Evolutionary conservation across 192 early-diverging fungal genomes (phyloP).

Genomic region (Gonapodya prolifera): DNA sequence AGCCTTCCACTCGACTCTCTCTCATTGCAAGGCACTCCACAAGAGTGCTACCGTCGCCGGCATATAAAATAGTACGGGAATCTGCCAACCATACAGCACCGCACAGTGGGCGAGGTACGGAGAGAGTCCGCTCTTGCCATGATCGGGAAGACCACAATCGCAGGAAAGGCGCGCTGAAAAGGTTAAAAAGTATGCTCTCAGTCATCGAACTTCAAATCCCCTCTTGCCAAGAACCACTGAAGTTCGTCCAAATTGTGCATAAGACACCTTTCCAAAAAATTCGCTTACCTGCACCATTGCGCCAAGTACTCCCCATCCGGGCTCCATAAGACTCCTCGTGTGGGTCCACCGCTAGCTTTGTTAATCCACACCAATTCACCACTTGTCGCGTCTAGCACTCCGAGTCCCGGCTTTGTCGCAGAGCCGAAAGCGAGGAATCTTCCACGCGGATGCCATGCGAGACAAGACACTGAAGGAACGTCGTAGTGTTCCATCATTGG

Average conservation of each 20-base stretch:
- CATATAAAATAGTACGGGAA: background rate
- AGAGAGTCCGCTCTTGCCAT: background rate
- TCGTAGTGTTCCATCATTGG: background rate
- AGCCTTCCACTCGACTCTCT: background rate
- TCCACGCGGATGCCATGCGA: background rate
- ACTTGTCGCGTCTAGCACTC: background rate
- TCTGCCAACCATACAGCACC: background rate
- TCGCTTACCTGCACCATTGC: background rate
- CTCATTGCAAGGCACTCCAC: background rate
- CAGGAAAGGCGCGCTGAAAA: background rate
- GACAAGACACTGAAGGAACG: background rate
- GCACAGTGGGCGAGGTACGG: background rate
- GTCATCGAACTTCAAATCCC: too few relatives aligned
- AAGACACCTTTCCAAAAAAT: too few relatives aligned
- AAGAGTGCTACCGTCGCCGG: background rate
- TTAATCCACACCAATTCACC: background rate
- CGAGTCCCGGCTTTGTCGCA: background rate
- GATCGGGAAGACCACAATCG: background rate
- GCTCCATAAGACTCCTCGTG: background rate
- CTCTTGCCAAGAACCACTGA: too few relatives aligned
- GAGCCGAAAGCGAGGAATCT: background rate
- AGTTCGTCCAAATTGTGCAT: too few relatives aligned
- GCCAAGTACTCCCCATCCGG: background rate
- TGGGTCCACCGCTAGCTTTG: background rate
- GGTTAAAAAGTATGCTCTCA: too few relatives aligned